Evolutionary conservation across 768 basidiomycete genomes (phyloP), one percentile per base, ranked within the genome.

Genomic region (Suillus lakei): DNA sequence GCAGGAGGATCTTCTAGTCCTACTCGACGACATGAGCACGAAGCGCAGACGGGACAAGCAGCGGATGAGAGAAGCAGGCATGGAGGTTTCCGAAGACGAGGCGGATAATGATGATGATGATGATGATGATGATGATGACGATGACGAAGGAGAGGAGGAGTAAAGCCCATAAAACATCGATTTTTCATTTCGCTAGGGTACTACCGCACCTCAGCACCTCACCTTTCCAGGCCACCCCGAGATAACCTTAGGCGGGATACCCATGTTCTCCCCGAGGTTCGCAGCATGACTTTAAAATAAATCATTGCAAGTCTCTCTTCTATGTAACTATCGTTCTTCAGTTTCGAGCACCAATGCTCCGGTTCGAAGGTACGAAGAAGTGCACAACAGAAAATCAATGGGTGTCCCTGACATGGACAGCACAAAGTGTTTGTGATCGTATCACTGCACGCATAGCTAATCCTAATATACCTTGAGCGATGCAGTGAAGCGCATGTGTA

Each of bases 21-120:
- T 98, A 38, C 81, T 99, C 4, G 98, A 99, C 72, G 98, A 99
- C 79, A 82, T 98, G 67, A 92, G 88, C 53, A 85, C 81, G 68
- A 99, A 99, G 79, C 84, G 96, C 61, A 86, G 85, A 79, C 83
- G 81, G 69, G 98, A 99, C 73, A 99, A 99, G 81, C 84, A 76
- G 55, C 82, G 84, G 69, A 86, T 99, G 81, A 82, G 84, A 72
- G 86, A 85, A 64, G 86, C 85, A 12, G 92, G 92, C 0, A 64
- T 94, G 74, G 96, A 96, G 39, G 96, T 98, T 2, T 96, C 93
- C 0, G 97, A 98, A 71, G 96, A 96, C 64, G 98, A 96, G 64
- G 93, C 78, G 0, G 95, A 91, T 4, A 92, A 88, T 0, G 91
- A 85, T 0, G 90, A 87, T 0, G 78, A 79, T 3, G 28, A 53